Evolutionary conservation across 1,284 basidiomycete species (phyloP).

Genomic region (Sanghuangporus weigelae): DNA sequence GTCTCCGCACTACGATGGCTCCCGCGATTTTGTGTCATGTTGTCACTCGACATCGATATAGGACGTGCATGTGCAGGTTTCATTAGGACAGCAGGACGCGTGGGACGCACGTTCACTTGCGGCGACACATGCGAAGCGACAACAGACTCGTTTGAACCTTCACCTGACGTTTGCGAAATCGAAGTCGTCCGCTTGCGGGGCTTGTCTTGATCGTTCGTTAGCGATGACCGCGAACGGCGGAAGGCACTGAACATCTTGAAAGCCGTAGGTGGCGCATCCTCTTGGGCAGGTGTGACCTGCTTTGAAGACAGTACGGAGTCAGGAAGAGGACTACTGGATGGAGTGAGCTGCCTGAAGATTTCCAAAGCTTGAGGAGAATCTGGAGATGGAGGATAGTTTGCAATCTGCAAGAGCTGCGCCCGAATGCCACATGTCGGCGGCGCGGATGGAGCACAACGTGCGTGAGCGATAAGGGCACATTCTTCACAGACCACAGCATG

Average conservation of each 20-base stretch:
- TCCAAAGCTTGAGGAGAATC: conserved; percentile 48
- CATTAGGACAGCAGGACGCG: conserved; percentile 29
- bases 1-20: conserved; percentile 34
- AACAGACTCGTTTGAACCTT: conserved; percentile 21
- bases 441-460: conserved; percentile 70
- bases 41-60: conserved; percentile 31
- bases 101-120: conserved; percentile 16
- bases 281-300: conserved; percentile 24
- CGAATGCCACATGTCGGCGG: conserved; percentile 81
- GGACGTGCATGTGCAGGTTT: conserved; percentile 25
- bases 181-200: neutral
- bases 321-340: conserved; percentile 40
- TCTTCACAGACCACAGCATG: conserved; percentile 84
- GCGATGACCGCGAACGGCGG: conserved; percentile 51
- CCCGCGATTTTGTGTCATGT: conserved; percentile 28
- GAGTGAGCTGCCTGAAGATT: conserved; percentile 32
- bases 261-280: conserved; percentile 41
- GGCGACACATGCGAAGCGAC: conserved; percentile 3
- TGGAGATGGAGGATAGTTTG: conserved; percentile 60
- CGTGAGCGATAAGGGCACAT: conserved; percentile 86
- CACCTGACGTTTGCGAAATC: conserved; percentile 20
- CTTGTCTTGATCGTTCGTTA: conserved; percentile 26
- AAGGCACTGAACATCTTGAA: conserved; percentile 63
- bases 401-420: conserved; percentile 65
- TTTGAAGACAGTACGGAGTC: conserved; percentile 52